phyloP scores from a whole-genome alignment of 352 stramenopile species.

The Globisporangium middletonii region DNA sequence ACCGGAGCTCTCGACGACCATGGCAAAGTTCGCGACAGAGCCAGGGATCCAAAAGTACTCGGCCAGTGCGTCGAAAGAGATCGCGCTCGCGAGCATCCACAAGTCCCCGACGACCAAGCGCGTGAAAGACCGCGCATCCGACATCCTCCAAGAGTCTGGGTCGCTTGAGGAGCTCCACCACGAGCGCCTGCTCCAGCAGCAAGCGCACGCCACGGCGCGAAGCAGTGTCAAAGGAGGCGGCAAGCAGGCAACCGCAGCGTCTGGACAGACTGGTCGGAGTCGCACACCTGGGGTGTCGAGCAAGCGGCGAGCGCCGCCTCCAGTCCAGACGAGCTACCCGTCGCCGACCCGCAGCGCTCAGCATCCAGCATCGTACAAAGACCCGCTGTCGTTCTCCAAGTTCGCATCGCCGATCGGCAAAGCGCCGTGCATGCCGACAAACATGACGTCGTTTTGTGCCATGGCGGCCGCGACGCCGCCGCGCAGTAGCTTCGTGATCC shows the following conservation, averaged over 20 bases:
- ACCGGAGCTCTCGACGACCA: slow-evolving; percentile 63
- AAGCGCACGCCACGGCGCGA: neutral
- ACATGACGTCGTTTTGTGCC: slow-evolving; percentile 20
- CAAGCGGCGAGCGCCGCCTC: slow-evolving; percentile 24
- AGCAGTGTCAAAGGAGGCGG: neutral
- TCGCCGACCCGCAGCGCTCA: slow-evolving; percentile 6
- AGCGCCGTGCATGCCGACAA: slow-evolving; percentile 26
- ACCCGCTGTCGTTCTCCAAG: slow-evolving; percentile 38
- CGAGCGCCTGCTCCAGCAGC: slow-evolving; percentile 8
- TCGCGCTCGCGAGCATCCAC: slow-evolving; percentile 47
- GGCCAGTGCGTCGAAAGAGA: slow-evolving; percentile 44
- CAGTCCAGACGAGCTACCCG: neutral
- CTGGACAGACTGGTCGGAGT: slow-evolving; percentile 1
- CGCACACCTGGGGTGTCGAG: slow-evolving; percentile 1
- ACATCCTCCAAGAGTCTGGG: slow-evolving; percentile 36
- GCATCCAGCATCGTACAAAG: slow-evolving; percentile 8
- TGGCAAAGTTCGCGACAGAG: slow-evolving; percentile 67
- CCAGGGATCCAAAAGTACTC: slow-evolving; percentile 66
- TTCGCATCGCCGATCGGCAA: slow-evolving; percentile 41
- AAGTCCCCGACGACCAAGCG: slow-evolving; percentile 16
- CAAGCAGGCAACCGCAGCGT: neutral
- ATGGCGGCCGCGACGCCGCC: slow-evolving; percentile 15
- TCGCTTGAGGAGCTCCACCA: slow-evolving; percentile 27
- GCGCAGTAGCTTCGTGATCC: slow-evolving; percentile 38
- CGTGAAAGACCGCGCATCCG: slow-evolving; percentile 32